Percentiles rank a stretch among this genome's conserved stretches.
These are phyloP conservation scores for Cymbopogon flexuosus DNA, from an alignment of 202 grass and related monocot genomes.

Conservation along the genomic window DNA sequence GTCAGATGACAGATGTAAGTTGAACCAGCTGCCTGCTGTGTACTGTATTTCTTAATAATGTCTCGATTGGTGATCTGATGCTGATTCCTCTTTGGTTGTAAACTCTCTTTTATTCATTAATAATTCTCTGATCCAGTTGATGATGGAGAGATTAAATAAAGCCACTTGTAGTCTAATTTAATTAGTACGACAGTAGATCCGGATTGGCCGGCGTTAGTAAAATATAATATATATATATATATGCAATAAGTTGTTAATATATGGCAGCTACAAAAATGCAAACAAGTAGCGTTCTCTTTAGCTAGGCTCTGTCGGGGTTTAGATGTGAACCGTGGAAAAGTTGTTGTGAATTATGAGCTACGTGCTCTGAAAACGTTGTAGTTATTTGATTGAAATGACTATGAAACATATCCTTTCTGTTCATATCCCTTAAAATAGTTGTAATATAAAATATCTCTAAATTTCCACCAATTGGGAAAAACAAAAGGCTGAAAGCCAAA, in stretches of 20 bases:
- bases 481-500: no score
- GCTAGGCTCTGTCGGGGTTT: no score
- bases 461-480: neutral
- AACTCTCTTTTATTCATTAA: neutral
- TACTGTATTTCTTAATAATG: neutral
- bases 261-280: neutral
- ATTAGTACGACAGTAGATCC: neutral
- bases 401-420: neutral
- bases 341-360: no score
- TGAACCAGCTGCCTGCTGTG: constrained; percentile 5
- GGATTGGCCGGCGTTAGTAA: neutral
- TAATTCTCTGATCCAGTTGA: constrained; percentile 5
- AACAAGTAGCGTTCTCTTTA: no score
- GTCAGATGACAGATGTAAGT: constrained; percentile 17
- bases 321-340: no score
- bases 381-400: neutral
- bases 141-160: neutral
- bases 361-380: no score
- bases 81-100: neutral
- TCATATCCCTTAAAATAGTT: neutral
- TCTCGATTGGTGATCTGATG: constrained; percentile 23
- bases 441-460: neutral
- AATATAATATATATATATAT: neutral
- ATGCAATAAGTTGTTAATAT: neutral
- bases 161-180: neutral